Base-by-base conservation (phyloP, 441 rosid species). In the Biscutella laevigata region DNA sequence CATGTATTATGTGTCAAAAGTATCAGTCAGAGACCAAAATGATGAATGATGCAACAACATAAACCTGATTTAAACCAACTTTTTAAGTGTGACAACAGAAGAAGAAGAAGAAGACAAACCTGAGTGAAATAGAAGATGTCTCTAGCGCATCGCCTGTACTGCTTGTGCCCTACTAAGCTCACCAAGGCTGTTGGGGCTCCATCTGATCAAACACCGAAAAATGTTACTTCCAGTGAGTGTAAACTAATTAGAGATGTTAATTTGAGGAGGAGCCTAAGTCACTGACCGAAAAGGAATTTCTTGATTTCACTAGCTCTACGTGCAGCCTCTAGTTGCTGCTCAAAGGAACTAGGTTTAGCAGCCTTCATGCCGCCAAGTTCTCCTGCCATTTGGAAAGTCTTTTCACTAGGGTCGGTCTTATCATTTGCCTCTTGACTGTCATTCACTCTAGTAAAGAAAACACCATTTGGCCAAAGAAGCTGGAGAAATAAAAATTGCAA, bases 51-150 rank as follows among this genome's bases (percentile, higher is more conserved):
- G 19, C 68, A 14, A 27, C 21, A 29, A 21, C 13, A 15, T 17
- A 14, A 10, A n/a, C n/a, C n/a, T n/a, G n/a, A n/a, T n/a, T 17
- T 30, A 12, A 12, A 17, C 30, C 1, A n/a, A n/a, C 3, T 28
- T 17, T 3, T 7, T 17, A 28, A 48, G 6, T 9, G 40, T 43
- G 29, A 36, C 32, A 14, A 1, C 25, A 22, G 25, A 22, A 22
- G n/a, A n/a, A n/a, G n/a, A n/a, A 28, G 26, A 29, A 19, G 19
- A 55, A 38, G 51, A 24, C 38, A 26, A 42, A 89, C 97, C 95
- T 92, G 99, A 53, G 94, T 84, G 75, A 92, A 92, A 66, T 78
- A 82, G 72, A 75, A 92, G 49, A 92, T 88, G 68, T 88, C 99
- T 72, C 83, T 78, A 5, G 97, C 95, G 50, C 99, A 84, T 9